Conservation (phyloP, 768 basidiomycete genomes). For the Mycena maculata region DNA sequence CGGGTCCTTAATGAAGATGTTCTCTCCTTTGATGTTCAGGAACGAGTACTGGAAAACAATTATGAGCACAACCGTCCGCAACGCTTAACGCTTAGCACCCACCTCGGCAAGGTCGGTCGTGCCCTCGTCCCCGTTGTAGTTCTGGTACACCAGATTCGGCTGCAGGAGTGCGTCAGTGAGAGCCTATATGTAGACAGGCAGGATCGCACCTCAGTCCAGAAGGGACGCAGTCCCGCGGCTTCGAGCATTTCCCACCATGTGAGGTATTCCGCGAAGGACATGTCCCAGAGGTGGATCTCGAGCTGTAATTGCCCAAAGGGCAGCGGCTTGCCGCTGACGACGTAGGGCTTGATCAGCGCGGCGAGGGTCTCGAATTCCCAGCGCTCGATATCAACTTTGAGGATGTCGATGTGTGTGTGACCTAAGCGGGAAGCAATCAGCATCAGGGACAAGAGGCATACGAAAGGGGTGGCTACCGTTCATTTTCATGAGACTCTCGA, state of each 20-base stretch:
- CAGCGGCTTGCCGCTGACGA: constrained; percentile 59
- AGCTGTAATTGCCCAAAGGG: constrained; percentile 81
- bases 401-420: constrained; percentile 78
- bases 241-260: constrained; percentile 79
- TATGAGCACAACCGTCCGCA: background rate
- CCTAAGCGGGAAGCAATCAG: constrained; percentile 45
- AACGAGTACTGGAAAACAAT: constrained; percentile 58
- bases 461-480: constrained; percentile 57
- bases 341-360: constrained; percentile 59
- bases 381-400: constrained; percentile 80
- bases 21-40: constrained; percentile 62
- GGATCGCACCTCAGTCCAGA: constrained; percentile 68
- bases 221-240: constrained; percentile 73
- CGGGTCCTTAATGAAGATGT: constrained; percentile 57
- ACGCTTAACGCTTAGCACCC: constrained; percentile 14
- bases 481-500: constrained; percentile 69
- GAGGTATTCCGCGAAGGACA: constrained; percentile 64
- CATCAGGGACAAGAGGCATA: background rate
- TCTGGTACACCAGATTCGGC: constrained; percentile 70
- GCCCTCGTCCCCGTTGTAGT: constrained; percentile 62
- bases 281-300: constrained; percentile 69
- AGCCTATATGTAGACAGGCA: background rate
- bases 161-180: constrained; percentile 32
- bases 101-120: constrained; percentile 65
- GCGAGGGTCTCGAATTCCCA: constrained; percentile 73